Evolutionary conservation across 306 rosid species (phyloP).

Genomic region (Acmispon strigosus): DNA sequence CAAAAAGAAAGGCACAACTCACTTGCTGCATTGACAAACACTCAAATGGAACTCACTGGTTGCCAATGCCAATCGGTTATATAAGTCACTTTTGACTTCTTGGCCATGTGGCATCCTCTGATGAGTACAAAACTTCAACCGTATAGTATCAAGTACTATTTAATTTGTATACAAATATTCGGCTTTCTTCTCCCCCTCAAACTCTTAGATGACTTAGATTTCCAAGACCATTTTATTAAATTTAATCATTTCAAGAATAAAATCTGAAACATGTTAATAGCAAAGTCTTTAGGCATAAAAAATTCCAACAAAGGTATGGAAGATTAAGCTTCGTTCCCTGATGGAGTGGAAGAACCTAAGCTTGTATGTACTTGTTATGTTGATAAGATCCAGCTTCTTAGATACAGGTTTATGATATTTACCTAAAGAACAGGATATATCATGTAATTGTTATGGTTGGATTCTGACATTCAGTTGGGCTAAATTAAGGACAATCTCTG

Average conservation of each 20-base stretch:
- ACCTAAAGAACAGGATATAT: not conserved
- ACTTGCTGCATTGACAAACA: not conserved
- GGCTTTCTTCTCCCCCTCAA: not conserved
- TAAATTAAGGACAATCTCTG: not conserved
- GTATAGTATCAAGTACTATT: not conserved
- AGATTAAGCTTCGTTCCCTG: too few relatives aligned
- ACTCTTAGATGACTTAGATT: constrained; percentile 9
- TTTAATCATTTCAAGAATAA: not conserved
- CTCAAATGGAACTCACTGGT: not conserved
- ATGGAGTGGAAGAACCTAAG: too few relatives aligned
- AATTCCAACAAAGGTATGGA: too few relatives aligned
- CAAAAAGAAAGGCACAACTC: too few relatives aligned
- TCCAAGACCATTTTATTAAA: constrained; percentile 1
- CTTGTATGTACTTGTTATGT: too few relatives aligned
- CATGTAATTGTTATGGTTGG: not conserved
- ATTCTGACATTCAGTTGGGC: not conserved
- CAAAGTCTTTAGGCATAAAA: too few relatives aligned
- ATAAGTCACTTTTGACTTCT: constrained; percentile 24
- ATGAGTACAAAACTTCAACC: constrained; percentile 32
- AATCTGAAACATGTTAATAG: not conserved
- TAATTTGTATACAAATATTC: constrained; percentile 4
- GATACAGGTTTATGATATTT: not conserved
- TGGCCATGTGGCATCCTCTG: constrained; percentile 25
- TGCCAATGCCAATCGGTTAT: not conserved
- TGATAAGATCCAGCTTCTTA: too few relatives aligned